A percentile compares a stretch with the other conserved stretches of the same genome.
Conservation (phyloP, 371 early-diverging fungal genomes). For the Mucor piriformis region DNA sequence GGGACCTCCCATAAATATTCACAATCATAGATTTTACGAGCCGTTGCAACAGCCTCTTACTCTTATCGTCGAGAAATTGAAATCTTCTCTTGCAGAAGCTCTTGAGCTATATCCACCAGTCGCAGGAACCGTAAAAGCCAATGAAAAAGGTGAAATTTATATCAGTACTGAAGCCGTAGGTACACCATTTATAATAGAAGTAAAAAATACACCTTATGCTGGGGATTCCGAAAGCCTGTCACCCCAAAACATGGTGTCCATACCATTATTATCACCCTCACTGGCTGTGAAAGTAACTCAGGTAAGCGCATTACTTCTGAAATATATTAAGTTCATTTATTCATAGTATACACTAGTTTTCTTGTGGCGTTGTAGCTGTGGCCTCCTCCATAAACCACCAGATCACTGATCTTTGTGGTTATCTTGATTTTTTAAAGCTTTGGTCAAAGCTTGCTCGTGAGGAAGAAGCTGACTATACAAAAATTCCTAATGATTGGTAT, state of each 20-base stretch:
- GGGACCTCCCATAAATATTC: slow-evolving; percentile 42
- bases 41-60: background rate
- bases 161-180: slow-evolving; percentile 24
- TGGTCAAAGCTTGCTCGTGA: slow-evolving; percentile 41
- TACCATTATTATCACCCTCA: slow-evolving; percentile 26
- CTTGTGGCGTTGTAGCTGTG: slow-evolving; percentile 44
- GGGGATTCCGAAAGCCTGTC: slow-evolving; percentile 36
- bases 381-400: slow-evolving; percentile 45
- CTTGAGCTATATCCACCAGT: slow-evolving; percentile 46
- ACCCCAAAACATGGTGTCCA: slow-evolving; percentile 24
- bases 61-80: slow-evolving; percentile 31
- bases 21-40: slow-evolving; percentile 42
- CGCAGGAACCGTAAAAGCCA: slow-evolving; percentile 26
- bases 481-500: slow-evolving; percentile 35
- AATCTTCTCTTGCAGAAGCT: slow-evolving; percentile 41
- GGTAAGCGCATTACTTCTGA: too few relatives aligned
- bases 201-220: slow-evolving; percentile 33
- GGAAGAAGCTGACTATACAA: slow-evolving; percentile 32
- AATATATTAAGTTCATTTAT: too few relatives aligned
- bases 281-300: slow-evolving; percentile 44
- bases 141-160: slow-evolving; percentile 25
- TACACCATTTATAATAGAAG: slow-evolving; percentile 44
- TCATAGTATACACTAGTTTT: slow-evolving; percentile 33
- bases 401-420: slow-evolving; percentile 40
- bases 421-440: slow-evolving; percentile 44